A percentile compares a stretch with the other conserved stretches of the same genome.
Conservation (phyloP, 208 protist species). For the Porcisia deanei region DNA sequence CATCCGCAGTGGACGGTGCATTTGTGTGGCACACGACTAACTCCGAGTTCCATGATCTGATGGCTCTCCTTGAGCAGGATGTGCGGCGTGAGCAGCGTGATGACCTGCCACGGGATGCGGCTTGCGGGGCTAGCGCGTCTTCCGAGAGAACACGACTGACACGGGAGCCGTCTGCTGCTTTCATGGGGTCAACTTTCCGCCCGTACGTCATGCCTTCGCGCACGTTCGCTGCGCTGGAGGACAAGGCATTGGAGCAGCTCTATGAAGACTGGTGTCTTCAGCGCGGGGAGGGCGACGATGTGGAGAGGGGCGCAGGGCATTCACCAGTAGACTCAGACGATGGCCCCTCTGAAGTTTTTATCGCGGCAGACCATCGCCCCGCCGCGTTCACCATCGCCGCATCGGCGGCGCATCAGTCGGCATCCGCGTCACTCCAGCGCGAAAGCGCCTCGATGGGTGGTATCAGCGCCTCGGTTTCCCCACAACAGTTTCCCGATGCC, state of each 20-base stretch:
- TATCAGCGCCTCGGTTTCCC: neutral
- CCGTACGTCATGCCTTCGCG: slow-evolving; percentile 35
- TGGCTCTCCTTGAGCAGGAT: slow-evolving; percentile 49
- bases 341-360: slow-evolving; percentile 38
- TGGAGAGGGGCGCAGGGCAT: neutral
- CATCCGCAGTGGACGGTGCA: neutral
- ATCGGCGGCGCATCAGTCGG: slow-evolving; percentile 16
- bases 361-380: slow-evolving; percentile 66
- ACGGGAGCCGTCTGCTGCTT: neutral
- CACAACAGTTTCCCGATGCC: slow-evolving; percentile 20
- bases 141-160: neutral
- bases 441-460: neutral
- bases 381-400: slow-evolving; percentile 69
- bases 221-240: slow-evolving; percentile 66
- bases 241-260: slow-evolving; percentile 62
- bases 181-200: no score
- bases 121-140: neutral
- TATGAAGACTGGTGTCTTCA: slow-evolving; percentile 51
- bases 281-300: slow-evolving; percentile 9
- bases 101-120: neutral
- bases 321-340: slow-evolving; percentile 1
- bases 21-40: slow-evolving; percentile 17
- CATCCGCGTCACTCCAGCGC: neutral
- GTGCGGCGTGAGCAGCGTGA: slow-evolving; percentile 25
- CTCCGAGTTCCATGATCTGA: slow-evolving; percentile 50